Evolutionary conservation across 768 basidiomycete species (phyloP), one percentile per base, ranked within the genome.

Genomic region (Mycena filopes): DNA sequence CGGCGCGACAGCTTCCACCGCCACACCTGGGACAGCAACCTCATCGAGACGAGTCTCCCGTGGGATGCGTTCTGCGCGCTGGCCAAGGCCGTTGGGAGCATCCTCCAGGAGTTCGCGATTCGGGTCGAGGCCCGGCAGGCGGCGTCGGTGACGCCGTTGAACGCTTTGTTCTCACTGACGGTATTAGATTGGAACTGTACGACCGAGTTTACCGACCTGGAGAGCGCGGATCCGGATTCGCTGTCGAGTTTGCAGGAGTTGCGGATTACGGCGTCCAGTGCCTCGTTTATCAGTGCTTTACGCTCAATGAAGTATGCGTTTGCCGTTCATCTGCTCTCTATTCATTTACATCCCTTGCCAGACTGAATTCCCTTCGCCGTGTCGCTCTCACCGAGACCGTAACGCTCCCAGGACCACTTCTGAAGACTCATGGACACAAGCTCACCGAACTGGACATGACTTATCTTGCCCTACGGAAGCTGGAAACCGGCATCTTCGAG

Each of bases 341-440:
- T 18, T 25, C 23, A 38, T n/a, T 16, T 18, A n/a, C n/a, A n/a
- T n/a, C n/a, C n/a, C n/a, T n/a, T n/a, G n/a, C n/a, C 28, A 63
- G 61, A n/a, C 49, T 63, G 61, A 16, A 48, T 33, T 55, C 40
- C 1, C 53, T 63, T 5, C n/a, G 29, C 21, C 26, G n/a, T n/a
- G 7, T 63, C 25, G 16, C 16, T 8, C 28, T 55, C 15, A 21
- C 4, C 33, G 8, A 38, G 8, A 8, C 11, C 12, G 11, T 40
- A 0, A 6, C 23, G 9, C 15, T 7, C 23, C 50, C 46, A 25
- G 36, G 23, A 20, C 6, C 6, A 15, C 43, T 63, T 20, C 31
- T 63, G 15, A 21, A 42, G 29, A 25, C n/a, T 15, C 61, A 63
- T 23, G 63, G 63, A 15, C 18, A 12, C 29, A 56, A 64, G 38